Evolutionary conservation across 2,329 filamentous ascomycete genomes (phyloP), one percentile per base, ranked within the genome.

Genomic region (Epichloe sp.): DNA sequence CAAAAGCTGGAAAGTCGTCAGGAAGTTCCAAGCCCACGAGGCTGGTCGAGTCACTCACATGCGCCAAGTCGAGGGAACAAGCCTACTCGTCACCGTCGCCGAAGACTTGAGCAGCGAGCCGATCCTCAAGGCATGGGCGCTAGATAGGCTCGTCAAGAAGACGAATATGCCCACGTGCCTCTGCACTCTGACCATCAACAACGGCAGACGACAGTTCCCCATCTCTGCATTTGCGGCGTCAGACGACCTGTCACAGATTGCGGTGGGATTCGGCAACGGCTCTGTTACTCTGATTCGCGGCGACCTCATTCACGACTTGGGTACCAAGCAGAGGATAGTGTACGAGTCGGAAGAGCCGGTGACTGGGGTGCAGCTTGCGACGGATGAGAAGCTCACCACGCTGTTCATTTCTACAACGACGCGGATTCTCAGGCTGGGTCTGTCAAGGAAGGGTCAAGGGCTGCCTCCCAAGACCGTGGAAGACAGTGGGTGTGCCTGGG

Each of bases 311-410:
- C 89, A 98, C 65, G 93, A 98, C 65, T 82, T 93, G 52, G 93
- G 94, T 21, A 89, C 91, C 11, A 89, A 88, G 64, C 93, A 98
- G 66, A 82, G 93, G 49, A 93, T 91, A 36, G 88, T 98, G 10
- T 93, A 95, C 68, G 93, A 98, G 64, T 95, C 90, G 0, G 90
- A 97, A 60, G 93, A 98, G 65, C 94, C 93, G 0, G 83, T 98
- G 10, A 98, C 93, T 0, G 91, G 90, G 2, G 82, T 98, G 14
- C 86, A 93, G 62, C 85, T 95, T 54, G 69, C 75, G 44, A 73
- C 76, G 44, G 79, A 83, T 49, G 70, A 72, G 14, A 75, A 71
- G 56, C 61, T 78, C 42, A 93, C 86, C 2, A 91, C 86, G 0
- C 75, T 98, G 0, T 97, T 95, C 65, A 86, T 98, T 51, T 87